These are phyloP conservation scores for Phaeosphaeriaceae sp. DNA, from an alignment of 2,329 filamentous ascomycete genomes.

Conservation along the genomic window DNA sequence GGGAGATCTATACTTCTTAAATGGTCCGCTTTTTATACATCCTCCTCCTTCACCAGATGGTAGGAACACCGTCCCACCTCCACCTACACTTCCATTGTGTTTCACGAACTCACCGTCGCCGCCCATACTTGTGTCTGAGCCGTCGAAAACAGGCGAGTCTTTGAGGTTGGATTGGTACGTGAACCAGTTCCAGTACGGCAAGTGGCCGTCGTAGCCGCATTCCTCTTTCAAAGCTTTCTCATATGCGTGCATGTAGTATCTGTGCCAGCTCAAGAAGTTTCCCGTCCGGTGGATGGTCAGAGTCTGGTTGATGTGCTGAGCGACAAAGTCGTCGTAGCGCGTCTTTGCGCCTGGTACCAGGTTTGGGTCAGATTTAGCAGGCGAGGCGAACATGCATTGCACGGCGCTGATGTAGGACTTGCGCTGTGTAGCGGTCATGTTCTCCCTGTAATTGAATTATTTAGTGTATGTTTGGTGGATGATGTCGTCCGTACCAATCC, in stretches of 20 bases:
- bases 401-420: constrained; percentile 29
- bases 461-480: not conserved
- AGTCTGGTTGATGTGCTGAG: constrained; percentile 29
- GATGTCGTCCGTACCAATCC: constrained; percentile 16
- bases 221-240: constrained; percentile 48
- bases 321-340: constrained; percentile 39
- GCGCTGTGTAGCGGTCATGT: constrained; percentile 2
- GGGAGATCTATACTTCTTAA: constrained; percentile 30
- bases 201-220: constrained; percentile 45
- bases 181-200: constrained; percentile 27
- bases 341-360: constrained; percentile 25
- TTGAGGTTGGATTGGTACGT: not conserved
- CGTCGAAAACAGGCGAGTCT: constrained; percentile 20
- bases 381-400: constrained; percentile 22
- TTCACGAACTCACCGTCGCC: constrained; percentile 25
- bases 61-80: constrained; percentile 13
- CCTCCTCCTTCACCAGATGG: constrained; percentile 27
- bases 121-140: constrained; percentile 45
- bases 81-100: constrained; percentile 27
- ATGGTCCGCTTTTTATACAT: constrained; percentile 29
- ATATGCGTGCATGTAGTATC: constrained; percentile 45
- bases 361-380: constrained; percentile 16
- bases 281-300: constrained; percentile 24
- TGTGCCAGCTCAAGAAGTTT: constrained; percentile 44
- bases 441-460: constrained; percentile 1